Evolutionary conservation across 345 rosid species (phyloP).

Genomic region (Eucalyptus marginata): DNA sequence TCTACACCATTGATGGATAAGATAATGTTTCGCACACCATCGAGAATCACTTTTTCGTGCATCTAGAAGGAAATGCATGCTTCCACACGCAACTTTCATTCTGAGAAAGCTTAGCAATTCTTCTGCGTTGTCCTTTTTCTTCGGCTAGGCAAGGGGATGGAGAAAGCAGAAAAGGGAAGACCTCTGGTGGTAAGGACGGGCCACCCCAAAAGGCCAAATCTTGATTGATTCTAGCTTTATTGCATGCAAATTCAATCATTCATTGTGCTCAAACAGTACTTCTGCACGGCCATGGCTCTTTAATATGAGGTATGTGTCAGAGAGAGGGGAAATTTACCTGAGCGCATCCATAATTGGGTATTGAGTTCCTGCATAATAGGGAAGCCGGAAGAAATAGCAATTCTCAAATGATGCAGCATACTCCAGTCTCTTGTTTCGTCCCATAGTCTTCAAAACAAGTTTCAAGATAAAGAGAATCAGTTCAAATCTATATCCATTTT

Average conservation of each 20-base stretch:
- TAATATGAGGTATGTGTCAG: neutral
- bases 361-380: conserved; percentile 82
- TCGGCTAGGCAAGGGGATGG: neutral
- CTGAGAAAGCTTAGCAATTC: neutral
- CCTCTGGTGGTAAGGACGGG: neutral
- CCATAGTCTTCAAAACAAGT: conserved; percentile 50
- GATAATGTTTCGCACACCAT: neutral
- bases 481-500: neutral
- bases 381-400: conserved; percentile 80
- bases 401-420: conserved; percentile 80
- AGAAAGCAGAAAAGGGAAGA: neutral
- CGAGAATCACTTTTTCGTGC: neutral
- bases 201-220: neutral
- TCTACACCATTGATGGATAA: neutral
- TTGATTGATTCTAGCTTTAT: neutral
- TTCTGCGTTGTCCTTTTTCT: neutral
- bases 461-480: neutral
- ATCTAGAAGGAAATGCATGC: neutral
- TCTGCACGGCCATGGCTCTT: neutral
- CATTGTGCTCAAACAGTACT: neutral
- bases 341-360: conserved; percentile 97
- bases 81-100: neutral
- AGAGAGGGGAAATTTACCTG: conserved; percentile 22
- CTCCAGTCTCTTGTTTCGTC: conserved; percentile 72
- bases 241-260: neutral